Evolutionary conservation across 1,284 basidiomycete species (phyloP), one percentile per base, ranked within the genome.

Genomic region (Trichosporon sp.): DNA sequence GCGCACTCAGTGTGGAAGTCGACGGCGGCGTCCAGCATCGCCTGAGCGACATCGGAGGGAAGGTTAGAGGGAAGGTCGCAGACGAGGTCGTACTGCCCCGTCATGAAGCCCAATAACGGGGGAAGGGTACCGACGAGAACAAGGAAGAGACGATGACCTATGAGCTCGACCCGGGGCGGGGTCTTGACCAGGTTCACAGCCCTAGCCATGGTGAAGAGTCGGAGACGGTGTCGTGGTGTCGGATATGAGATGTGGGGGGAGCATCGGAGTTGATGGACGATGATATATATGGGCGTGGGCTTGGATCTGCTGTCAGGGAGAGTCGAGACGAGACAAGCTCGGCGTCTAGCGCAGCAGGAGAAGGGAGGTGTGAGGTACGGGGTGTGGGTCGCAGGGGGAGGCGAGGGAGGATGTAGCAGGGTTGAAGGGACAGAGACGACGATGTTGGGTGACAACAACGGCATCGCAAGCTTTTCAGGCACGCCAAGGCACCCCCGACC

Each of bases 1-100:
- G 31, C 59, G 59, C 59, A 63, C 59, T 63, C 59, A 14, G 59
- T 7, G 59, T 63, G 59, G 59, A 63, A 63, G 59, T 63, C 59
- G 59, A 37, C 31, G 4, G 59, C 59, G 14, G 59, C 59, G 31
- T 63, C 59, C 19, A 63, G 31, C 59, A 63, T 63, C 10, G 59
- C 59, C 59, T 63, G 59, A 4, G 59, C 1, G 59, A 63, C 59
- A n/a, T 63, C 59, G 6, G 14, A 3, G 12, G 31, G 31, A n/a
- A 63, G 59, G 59, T 63, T 63, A 14, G 32, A 6, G 32, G 59
- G 31, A 8, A 35, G 32, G 59, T 63, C 59, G 59, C 59, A 63
- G 14, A 63, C 32, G 31, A 63, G 59, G 59, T 63, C 59, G 31
- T 63, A 32, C 32, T 35, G 31, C 32, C 59, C 59, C 6, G 16